phyloP scores from a whole-genome alignment of 148 eudicot species.

The Fallopia convolvulus region DNA sequence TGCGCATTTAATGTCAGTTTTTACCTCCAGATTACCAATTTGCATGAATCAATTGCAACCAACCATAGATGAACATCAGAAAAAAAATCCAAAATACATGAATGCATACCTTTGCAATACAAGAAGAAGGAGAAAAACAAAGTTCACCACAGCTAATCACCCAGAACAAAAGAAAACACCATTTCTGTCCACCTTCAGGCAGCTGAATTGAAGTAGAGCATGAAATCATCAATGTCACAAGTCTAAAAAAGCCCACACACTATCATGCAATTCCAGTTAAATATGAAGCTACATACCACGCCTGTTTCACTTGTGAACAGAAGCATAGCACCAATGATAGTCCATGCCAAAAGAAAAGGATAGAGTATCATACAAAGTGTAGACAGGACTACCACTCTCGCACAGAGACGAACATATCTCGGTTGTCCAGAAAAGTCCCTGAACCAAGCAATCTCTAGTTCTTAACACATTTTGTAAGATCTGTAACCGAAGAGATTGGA shows the following conservation, averaged over 20 bases:
- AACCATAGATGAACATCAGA: background rate
- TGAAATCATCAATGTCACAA: constrained; percentile 13
- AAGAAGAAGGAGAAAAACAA: constrained; percentile 54
- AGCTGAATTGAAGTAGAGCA: constrained; percentile 39
- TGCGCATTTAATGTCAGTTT: too few species aligned
- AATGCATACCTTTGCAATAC: constrained; percentile 55
- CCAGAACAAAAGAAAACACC: constrained; percentile 91
- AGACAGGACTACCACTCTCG: constrained; percentile 71
- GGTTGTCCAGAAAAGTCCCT: constrained; percentile 91
- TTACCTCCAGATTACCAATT: background rate
- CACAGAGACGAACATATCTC: constrained; percentile 56
- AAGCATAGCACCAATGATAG: constrained; percentile 58
- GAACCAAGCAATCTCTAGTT: background rate
- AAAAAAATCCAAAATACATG: background rate
- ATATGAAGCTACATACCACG: constrained; percentile 44
- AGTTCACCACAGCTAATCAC: constrained; percentile 85
- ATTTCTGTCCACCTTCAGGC: constrained; percentile 86
- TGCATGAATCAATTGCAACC: background rate
- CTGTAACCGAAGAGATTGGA: too few species aligned
- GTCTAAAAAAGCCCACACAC: background rate
- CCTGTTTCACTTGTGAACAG: constrained; percentile 64
- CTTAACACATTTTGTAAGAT: too few species aligned
- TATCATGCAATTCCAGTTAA: background rate
- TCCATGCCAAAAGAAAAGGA: constrained; percentile 92
- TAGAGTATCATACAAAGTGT: constrained; percentile 59